Evolutionary conservation across 2,329 filamentous ascomycete genomes (phyloP), one percentile per base, ranked within the genome.

Genomic region (Thelonectria rubi): DNA sequence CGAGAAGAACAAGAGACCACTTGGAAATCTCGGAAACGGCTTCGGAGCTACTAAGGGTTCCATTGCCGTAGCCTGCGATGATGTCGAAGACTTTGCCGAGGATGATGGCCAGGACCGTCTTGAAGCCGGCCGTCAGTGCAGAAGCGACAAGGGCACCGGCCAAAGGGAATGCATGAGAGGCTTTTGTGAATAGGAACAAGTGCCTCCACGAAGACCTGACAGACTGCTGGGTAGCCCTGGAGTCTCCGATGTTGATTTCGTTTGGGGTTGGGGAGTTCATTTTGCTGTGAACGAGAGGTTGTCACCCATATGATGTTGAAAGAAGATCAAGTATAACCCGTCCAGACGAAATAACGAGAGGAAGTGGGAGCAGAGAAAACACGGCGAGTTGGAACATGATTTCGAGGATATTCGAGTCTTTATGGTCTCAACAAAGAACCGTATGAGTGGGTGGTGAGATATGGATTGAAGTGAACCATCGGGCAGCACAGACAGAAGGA

Each of bases 21-120:
- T 75, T 81, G 0, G 84, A 83, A 1, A 92, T 82, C 3, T 82
- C 77, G 0, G 76, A 69, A 18, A 90, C 78, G 1, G 93, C 81
- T 1, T 83, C 80, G 1, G 78, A 65, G 0, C 80, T 79, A 1
- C 78, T 76, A 3, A 86, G 77, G 1, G 75, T 73, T 2, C 86
- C 87, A 15, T 81, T 78, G 1, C 88, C 91, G 70, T 88, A 92
- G 7, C 82, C 77, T 1, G 91, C 84, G 60, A 97, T 89, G 5
- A 86, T 78, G 30, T 91, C 84, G 72, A 97, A 97, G 8, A 96
- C 82, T 51, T 84, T 84, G 12, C 94, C 94, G 1, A 94, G 85
- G 2, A 96, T 75, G 26, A 93, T 80, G 3, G 92, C 86, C 24
- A 91, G 82, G 1, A 83, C 78, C 0, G 92, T 91, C 55, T 87